phyloP scores from a whole-genome alignment of 345 rosid genomes.

The Eucalyptus marginata region DNA sequence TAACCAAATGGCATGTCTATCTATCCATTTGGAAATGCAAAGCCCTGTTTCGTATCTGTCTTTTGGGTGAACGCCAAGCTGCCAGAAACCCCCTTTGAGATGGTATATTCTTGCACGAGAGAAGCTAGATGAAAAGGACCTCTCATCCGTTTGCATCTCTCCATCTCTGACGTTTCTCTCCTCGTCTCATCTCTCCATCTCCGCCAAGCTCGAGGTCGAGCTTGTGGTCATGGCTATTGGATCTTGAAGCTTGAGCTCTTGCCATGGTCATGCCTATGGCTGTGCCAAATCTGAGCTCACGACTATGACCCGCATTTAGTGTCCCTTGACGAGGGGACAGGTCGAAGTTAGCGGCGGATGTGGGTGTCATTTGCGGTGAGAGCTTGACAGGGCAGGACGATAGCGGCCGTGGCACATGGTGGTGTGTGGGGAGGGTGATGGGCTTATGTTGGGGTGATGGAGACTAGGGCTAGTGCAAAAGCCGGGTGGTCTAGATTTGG shows the following conservation, averaged over 20 bases:
- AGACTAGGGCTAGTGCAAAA: neutral
- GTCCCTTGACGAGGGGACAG: neutral
- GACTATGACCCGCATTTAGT: neutral
- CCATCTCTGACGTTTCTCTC: neutral
- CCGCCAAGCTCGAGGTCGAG: neutral
- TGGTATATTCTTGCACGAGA: neutral
- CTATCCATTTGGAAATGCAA: neutral
- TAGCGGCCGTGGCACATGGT: neutral
- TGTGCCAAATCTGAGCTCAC: neutral
- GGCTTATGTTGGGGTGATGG: neutral
- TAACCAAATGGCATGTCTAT: neutral
- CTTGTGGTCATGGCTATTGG: neutral
- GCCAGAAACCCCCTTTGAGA: neutral
- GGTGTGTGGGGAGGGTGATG: neutral
- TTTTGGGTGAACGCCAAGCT: neutral
- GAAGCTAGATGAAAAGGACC: neutral
- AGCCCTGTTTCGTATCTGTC: neutral
- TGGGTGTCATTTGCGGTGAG: neutral
- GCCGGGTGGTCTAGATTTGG: neutral
- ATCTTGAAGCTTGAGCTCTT: neutral
- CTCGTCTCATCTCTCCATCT: neutral
- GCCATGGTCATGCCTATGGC: neutral
- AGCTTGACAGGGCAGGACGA: neutral
- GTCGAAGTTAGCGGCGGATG: neutral
- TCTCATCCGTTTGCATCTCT: neutral